Conservation (phyloP, 1,284 basidiomycete genomes). For the Waitea zeae region DNA sequence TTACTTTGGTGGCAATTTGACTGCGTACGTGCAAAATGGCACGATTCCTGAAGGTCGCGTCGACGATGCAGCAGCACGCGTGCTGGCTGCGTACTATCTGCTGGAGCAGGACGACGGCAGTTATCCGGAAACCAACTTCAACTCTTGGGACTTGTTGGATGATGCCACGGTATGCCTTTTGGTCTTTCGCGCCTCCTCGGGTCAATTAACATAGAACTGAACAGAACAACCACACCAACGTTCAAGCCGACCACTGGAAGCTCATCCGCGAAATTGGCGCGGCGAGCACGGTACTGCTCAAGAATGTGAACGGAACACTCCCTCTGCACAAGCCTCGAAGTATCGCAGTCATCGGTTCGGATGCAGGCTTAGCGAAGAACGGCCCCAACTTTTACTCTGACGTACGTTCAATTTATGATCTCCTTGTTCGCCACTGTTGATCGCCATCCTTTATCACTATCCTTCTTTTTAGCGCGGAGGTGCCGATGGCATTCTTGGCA, state of each 20-base stretch:
- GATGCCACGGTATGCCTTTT: slow-evolving; percentile 5
- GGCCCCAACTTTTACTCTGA: slow-evolving; percentile 67
- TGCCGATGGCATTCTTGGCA: slow-evolving; percentile 54
- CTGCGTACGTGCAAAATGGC: slow-evolving; percentile 47
- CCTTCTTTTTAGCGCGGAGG: too few species aligned
- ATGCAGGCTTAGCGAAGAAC: slow-evolving; percentile 47
- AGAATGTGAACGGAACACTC: slow-evolving; percentile 53
- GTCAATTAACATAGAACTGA: slow-evolving; percentile 16
- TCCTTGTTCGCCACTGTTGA: too few species aligned
- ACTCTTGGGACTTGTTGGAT: not conserved
- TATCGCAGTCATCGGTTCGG: slow-evolving; percentile 43
- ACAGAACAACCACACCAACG: slow-evolving; percentile 52
- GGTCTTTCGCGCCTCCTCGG: not conserved
- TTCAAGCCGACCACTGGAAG: slow-evolving; percentile 56
- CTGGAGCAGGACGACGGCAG: slow-evolving; percentile 43
- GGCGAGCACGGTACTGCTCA: slow-evolving; percentile 65
- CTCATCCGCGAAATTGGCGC: slow-evolving; percentile 61
- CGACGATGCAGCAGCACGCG: slow-evolving; percentile 53
- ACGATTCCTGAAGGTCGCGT: slow-evolving; percentile 46
- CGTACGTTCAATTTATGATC: too few species aligned
- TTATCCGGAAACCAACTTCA: slow-evolving; percentile 27
- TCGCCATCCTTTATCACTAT: too few species aligned
- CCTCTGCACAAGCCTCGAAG: slow-evolving; percentile 44
- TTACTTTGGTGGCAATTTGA: slow-evolving; percentile 48
- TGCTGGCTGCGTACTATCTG: slow-evolving; percentile 44